Evolutionary conservation across 2,329 filamentous ascomycete genomes (phyloP), one percentile per base, ranked within the genome.

Genomic region (Magnaporthiopsis rhizophila): DNA sequence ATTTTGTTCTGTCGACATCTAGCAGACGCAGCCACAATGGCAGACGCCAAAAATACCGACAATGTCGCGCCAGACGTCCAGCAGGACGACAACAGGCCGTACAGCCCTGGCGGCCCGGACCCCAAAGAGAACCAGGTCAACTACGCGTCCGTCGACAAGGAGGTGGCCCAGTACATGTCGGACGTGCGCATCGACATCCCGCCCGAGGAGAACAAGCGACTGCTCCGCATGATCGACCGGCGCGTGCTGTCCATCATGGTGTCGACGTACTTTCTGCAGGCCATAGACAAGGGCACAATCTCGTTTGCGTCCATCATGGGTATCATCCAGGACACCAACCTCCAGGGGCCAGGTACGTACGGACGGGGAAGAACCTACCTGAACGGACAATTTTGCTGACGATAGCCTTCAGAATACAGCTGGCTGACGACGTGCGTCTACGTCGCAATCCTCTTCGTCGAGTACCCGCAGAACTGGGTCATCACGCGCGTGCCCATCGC

Each of bases 381-480:
- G 3, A 30, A 30, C 30, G 30, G 30, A 26, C 30, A 7, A 30
- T 30, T 3, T 26, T 36, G n/a, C 67, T 28, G 28, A 21, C 56
- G 28, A 13, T 50, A 45, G 2, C 36, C 36, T 9, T 2, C 45
- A 28, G 72, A 90, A 76, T 92, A 87, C 72, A 84, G 81, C 32
- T 91, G 89, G 89, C 78, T 92, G 62, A 89, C 86, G 0, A 89
- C 87, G 15, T 89, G 86, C 79, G 89, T 91, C 68, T 91, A 91
- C 76, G 86, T 91, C 66, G 86, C 84, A 62, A 86, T 90, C 26
- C 77, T 91, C 12, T 74, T 87, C 60, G 88, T 90, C 68, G 89
- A 91, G 73, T 91, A 90, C 70, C 89, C 89, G 0, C 88, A 88
- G 72, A 89, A 88, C 74, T 77, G 70, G 69, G 72, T 79, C 68